Conservation (phyloP, 306 rosid genomes). For the Citrullus amarus region DNA sequence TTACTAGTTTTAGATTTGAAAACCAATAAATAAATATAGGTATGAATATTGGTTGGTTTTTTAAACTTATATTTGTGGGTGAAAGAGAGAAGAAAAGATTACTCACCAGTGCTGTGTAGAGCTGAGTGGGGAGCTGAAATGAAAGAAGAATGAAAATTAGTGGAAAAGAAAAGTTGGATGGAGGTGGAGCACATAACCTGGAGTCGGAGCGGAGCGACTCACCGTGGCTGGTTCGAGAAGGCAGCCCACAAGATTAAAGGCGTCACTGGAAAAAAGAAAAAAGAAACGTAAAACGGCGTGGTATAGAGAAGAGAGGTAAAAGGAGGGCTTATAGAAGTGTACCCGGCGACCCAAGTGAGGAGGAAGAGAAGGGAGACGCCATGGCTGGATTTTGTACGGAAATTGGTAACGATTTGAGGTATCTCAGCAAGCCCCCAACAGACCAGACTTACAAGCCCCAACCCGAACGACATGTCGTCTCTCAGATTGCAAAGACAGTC, state of each 20-base stretch:
- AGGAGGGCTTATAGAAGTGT: background rate
- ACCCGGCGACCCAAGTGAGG: constrained; percentile 97
- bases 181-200: constrained; percentile 13
- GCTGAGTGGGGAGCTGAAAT: constrained; percentile 84
- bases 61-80: too few species aligned
- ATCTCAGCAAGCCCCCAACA: constrained; percentile 91
- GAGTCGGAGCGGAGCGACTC: constrained; percentile 11
- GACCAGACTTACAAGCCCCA: constrained; percentile 49
- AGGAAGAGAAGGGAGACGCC: constrained; percentile 86
- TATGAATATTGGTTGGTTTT: too few species aligned
- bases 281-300: background rate
- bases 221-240: constrained; percentile 91
- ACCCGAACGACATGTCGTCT: constrained; percentile 60
- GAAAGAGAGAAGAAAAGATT: background rate
- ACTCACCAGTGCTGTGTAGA: constrained; percentile 95
- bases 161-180: background rate
- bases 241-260: constrained; percentile 74
- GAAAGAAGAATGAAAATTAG: background rate
- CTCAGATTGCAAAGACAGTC: constrained; percentile 71
- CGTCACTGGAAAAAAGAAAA: constrained; percentile 32
- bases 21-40: too few species aligned
- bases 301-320: background rate
- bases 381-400: constrained; percentile 65
- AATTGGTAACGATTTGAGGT: constrained; percentile 86
- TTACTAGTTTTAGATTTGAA: too few species aligned